Evolutionary conservation across 306 rosid genomes (phyloP).

Genomic region (Fagus crenata): DNA sequence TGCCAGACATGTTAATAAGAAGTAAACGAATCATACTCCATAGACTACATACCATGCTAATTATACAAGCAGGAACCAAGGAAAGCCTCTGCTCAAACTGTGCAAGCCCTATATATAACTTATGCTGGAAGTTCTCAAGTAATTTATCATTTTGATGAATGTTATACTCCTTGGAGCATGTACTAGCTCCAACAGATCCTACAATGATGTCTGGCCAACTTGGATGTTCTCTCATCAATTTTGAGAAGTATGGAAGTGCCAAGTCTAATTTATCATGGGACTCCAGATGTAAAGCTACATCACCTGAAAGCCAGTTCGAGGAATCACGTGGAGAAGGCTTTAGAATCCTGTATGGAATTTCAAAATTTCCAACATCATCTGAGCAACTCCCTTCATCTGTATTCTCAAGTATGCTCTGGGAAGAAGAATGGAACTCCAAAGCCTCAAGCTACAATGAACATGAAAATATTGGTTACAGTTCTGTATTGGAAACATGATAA

Average conservation of each 20-base stretch:
- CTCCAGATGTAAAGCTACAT: slow-evolving; percentile 61
- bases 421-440: slow-evolving; percentile 74
- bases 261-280: slow-evolving; percentile 58
- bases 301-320: slow-evolving; percentile 69
- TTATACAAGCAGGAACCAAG: slow-evolving; percentile 53
- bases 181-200: slow-evolving; percentile 36
- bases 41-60: slow-evolving; percentile 59
- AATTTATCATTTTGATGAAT: slow-evolving; percentile 41
- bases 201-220: slow-evolving; percentile 56
- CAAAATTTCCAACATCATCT: slow-evolving; percentile 33
- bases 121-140: slow-evolving; percentile 50
- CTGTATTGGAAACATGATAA: slow-evolving; percentile 23
- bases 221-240: slow-evolving; percentile 78
- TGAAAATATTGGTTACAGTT: slow-evolving; percentile 26
- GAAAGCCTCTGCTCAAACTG: slow-evolving; percentile 75
- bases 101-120: slow-evolving; percentile 47
- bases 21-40: not conserved
- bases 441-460: slow-evolving; percentile 69
- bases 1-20: not conserved
- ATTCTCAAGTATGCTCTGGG: slow-evolving; percentile 51
- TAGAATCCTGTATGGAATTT: slow-evolving; percentile 38
- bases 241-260: slow-evolving; percentile 73
- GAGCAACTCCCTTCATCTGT: slow-evolving; percentile 50
- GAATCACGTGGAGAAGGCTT: slow-evolving; percentile 60
- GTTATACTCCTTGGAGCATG: slow-evolving; percentile 41